Conservation (phyloP, 2,329 filamentous ascomycete species). For the Ophiocordyceps robertsii region DNA sequence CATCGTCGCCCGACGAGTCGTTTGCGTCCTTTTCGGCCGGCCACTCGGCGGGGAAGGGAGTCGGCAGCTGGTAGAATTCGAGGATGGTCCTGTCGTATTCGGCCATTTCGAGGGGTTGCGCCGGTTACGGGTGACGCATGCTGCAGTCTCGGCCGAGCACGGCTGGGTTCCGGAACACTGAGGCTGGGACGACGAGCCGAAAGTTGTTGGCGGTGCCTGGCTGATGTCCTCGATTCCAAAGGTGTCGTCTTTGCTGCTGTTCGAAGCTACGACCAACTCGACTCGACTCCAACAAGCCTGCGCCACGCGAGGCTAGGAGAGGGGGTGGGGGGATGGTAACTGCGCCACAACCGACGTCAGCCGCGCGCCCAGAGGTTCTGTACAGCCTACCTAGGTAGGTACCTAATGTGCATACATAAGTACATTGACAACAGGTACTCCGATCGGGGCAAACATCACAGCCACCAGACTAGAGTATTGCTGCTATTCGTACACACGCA, state of each 20-base stretch:
- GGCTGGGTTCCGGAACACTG: neutral
- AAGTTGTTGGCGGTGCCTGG: neutral
- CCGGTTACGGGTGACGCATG: neutral
- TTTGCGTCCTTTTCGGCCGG: constrained; percentile 65
- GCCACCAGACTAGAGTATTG: too few species aligned
- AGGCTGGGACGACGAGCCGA: neutral
- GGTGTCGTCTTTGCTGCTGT: neutral
- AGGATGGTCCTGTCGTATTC: constrained; percentile 67
- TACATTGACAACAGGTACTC: too few species aligned
- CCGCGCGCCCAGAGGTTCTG: too few species aligned
- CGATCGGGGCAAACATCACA: too few species aligned
- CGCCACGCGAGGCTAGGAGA: constrained; percentile 3
- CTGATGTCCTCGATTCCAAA: neutral
- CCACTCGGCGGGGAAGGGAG: constrained; percentile 71
- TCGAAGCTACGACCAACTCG: too few species aligned
- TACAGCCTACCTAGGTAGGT: too few species aligned
- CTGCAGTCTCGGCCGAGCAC: neutral
- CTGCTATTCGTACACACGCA: too few species aligned
- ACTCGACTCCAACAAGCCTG: neutral
- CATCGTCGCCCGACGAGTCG: constrained; percentile 47
- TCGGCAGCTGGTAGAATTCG: constrained; percentile 79
- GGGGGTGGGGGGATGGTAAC: neutral
- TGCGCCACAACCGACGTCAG: neutral
- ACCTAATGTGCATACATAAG: too few species aligned
- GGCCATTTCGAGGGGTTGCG: constrained; percentile 31